phyloP scores from a whole-genome alignment of 2,329 filamentous ascomycete genomes.

The Xylaria sp. region DNA sequence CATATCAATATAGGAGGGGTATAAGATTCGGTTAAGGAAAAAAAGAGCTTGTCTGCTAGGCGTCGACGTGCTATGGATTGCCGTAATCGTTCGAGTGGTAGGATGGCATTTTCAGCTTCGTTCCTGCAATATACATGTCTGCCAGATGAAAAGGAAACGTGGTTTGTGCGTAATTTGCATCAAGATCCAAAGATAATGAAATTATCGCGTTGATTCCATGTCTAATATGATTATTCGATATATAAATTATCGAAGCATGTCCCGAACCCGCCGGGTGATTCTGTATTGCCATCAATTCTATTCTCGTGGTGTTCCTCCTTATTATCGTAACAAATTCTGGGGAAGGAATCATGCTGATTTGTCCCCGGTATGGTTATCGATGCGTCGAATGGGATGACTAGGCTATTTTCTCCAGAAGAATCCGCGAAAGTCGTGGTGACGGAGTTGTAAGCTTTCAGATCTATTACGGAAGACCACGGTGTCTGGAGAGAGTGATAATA shows the following conservation, averaged over 20 bases:
- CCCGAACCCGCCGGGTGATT: neutral
- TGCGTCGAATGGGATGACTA: neutral
- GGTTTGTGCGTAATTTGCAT: neutral
- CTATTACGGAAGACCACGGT: constrained; percentile 11
- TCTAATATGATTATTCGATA: neutral
- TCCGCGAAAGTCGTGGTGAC: constrained; percentile 39
- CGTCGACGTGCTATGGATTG: neutral
- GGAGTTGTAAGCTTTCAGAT: constrained; percentile 40
- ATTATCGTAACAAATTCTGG: constrained; percentile 37
- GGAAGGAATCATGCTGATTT: constrained; percentile 22
- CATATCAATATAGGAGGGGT: neutral
- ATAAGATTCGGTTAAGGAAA: neutral
- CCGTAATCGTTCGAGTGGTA: neutral
- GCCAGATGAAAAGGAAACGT: neutral
- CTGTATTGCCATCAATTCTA: neutral
- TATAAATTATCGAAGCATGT: neutral
- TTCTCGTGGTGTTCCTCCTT: constrained; percentile 20
- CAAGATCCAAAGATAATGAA: neutral
- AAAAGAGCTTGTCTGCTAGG: neutral
- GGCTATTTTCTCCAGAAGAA: constrained; percentile 14
- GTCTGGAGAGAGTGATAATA: neutral
- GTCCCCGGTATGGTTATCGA: neutral
- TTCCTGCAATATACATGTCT: neutral
- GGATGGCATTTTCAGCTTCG: neutral
- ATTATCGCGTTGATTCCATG: neutral